These are phyloP conservation scores for Thielaviopsis ethacetica DNA, from an alignment of 2,329 filamentous ascomycete species.

Conservation along the genomic window DNA sequence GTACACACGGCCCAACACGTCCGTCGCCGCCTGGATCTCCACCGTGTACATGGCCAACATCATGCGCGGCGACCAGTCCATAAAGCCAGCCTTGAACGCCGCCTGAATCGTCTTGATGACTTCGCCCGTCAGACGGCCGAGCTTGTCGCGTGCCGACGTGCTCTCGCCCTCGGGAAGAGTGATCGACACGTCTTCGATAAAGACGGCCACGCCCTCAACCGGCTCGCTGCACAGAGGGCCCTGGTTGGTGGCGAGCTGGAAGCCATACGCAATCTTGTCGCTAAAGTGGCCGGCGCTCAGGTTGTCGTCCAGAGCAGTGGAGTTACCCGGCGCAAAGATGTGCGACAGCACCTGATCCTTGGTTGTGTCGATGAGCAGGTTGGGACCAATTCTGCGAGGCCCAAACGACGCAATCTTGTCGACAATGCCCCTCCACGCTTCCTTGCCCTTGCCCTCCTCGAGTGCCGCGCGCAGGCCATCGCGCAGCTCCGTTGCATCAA, in stretches of 20 bases:
- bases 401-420: conserved; percentile 84
- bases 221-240: conserved; percentile 88
- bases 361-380: conserved; percentile 73
- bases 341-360: conserved; percentile 52
- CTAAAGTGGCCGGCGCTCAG: conserved; percentile 53
- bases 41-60: conserved; percentile 96
- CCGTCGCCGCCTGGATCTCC: conserved; percentile 91
- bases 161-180: conserved; percentile 35
- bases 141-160: conserved; percentile 25
- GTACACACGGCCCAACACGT: conserved; percentile 90
- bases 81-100: conserved; percentile 67
- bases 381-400: conserved; percentile 69
- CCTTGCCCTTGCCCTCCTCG: conserved; percentile 53
- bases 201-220: conserved; percentile 80
- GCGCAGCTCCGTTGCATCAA: conserved; percentile 65
- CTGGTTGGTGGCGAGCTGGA: conserved; percentile 79
- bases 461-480: conserved; percentile 52
- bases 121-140: conserved; percentile 77
- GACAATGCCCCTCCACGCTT: conserved; percentile 60
- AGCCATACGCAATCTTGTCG: conserved; percentile 85
- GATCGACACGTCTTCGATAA: conserved; percentile 65
- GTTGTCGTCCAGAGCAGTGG: conserved; percentile 29
- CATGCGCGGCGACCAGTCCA: conserved; percentile 92
- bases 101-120: conserved; percentile 79
- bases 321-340: conserved; percentile 35